A percentile compares a stretch with the other conserved stretches of the same genome.
Evolutionary conservation across 768 basidiomycete species (phyloP).

Genomic region (Candolleomyces aberdarensis): DNA sequence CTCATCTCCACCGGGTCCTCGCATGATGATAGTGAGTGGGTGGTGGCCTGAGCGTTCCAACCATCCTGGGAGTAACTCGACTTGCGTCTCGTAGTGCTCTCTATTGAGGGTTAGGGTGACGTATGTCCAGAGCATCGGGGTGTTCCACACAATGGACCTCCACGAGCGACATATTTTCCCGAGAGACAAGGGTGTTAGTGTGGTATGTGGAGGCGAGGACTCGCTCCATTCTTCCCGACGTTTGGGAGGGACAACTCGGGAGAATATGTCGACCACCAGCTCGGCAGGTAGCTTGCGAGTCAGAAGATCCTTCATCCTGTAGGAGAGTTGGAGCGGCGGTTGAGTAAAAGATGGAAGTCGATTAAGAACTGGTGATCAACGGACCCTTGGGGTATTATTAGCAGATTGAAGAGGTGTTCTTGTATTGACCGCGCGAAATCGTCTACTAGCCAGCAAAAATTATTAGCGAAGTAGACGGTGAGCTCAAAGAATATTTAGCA

Average conservation of each 20-base stretch:
- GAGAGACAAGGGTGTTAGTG: conserved; percentile 2
- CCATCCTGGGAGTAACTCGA: not conserved
- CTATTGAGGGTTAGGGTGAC: not conserved
- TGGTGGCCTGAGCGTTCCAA: not conserved
- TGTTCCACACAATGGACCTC: not conserved
- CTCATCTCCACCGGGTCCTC: not conserved
- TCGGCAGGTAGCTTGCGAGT: not conserved
- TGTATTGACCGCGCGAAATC: no score
- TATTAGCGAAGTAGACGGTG: no score
- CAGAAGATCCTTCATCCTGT: not conserved
- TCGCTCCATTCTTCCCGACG: not conserved
- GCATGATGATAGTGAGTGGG: not conserved
- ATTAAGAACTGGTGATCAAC: no score
- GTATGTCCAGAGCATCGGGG: not conserved
- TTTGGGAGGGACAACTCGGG: not conserved
- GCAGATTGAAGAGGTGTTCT: no score
- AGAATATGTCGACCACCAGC: conserved; percentile 4
- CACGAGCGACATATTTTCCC: not conserved
- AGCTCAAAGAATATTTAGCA: no score
- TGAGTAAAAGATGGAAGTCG: no score
- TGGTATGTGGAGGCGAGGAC: not conserved
- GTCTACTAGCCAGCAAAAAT: no score
- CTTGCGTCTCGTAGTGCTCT: not conserved
- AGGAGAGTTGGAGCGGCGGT: no score
- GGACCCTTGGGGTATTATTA: no score